These are phyloP conservation scores for Parascedosporium putredinis DNA, from an alignment of 2,329 filamentous ascomycete genomes.

Conservation along the genomic window DNA sequence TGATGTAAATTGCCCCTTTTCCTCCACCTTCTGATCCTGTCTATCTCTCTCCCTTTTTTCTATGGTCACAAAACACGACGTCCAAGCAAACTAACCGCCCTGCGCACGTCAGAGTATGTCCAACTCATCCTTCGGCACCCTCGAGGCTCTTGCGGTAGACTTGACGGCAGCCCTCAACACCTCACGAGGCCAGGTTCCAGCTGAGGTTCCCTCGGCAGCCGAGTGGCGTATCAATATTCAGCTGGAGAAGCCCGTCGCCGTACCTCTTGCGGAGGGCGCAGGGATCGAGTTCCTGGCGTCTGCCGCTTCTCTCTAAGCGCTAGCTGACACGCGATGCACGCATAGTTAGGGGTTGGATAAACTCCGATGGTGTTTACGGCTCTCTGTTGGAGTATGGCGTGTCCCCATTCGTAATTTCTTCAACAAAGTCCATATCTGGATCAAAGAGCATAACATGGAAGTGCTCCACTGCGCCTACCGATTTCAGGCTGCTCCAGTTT, in stretches of 20 bases:
- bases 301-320: neutral
- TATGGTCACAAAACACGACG: neutral
- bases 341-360: neutral
- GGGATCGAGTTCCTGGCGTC: constrained; percentile 39
- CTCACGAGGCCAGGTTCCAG: neutral
- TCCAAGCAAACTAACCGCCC: neutral
- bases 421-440: constrained; percentile 59
- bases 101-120: constrained; percentile 35
- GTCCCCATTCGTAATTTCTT: constrained; percentile 63
- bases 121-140: constrained; percentile 48
- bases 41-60: neutral
- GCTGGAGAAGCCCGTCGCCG: constrained; percentile 64
- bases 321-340: neutral
- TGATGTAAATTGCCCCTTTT: constrained; percentile 27
- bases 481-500: constrained; percentile 82
- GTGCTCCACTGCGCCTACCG: constrained; percentile 78
- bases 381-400: constrained; percentile 49
- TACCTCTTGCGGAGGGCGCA: constrained; percentile 62
- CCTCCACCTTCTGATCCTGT: too few relatives aligned
- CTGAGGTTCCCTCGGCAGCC: neutral
- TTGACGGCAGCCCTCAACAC: constrained; percentile 18
- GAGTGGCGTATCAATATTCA: constrained; percentile 47
- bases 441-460: constrained; percentile 89
- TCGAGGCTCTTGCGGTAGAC: constrained; percentile 48
- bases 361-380: neutral